These are phyloP conservation scores for Colletotrichum sp. DNA, from an alignment of 2,329 filamentous ascomycete species.

Conservation along the genomic window DNA sequence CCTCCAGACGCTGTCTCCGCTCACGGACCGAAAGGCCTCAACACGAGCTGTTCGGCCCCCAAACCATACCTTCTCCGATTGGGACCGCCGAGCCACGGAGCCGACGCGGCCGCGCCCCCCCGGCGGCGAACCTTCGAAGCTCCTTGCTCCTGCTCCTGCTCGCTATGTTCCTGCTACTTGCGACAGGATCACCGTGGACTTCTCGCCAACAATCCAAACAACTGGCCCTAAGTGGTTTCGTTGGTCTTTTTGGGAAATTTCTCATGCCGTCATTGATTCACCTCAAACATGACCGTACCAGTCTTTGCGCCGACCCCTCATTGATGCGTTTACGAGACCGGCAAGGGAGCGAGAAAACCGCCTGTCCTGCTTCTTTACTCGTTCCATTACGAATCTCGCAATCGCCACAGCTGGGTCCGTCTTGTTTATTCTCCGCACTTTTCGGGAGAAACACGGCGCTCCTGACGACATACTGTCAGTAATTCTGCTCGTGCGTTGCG, in stretches of 20 bases:
- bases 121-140: neutral
- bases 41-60: neutral
- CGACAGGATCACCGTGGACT: neutral
- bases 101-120: conserved; percentile 9
- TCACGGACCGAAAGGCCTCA: neutral
- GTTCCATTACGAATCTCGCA: conserved; percentile 1
- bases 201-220: neutral
- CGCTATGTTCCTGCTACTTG: neutral
- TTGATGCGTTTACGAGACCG: conserved; percentile 11
- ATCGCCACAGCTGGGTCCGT: neutral
- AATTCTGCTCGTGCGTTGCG: neutral
- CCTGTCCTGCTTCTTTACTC: neutral
- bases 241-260: neutral
- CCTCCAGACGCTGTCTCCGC: neutral
- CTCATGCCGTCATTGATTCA: neutral
- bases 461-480: neutral
- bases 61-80: neutral
- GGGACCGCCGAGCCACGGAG: conserved; percentile 5
- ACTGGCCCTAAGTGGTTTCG: neutral
- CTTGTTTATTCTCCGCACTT: neutral
- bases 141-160: neutral
- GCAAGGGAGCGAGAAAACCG: neutral
- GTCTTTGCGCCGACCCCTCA: neutral
- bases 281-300: neutral
- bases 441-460: neutral